phyloP scores from a whole-genome alignment of 768 basidiomycete genomes.

The Suillus sp. region DNA sequence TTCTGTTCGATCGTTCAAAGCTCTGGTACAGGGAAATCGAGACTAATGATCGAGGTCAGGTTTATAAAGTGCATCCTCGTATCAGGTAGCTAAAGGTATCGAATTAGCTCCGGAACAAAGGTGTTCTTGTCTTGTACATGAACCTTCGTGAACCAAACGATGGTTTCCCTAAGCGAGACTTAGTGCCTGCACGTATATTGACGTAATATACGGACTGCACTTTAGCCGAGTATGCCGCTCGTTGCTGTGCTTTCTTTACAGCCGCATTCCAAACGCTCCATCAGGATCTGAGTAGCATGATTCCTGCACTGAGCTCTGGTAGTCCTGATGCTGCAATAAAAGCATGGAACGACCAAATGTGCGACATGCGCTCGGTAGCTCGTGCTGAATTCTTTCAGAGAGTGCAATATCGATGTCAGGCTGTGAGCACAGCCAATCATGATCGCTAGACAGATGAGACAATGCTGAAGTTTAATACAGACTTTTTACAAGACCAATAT shows the following conservation, averaged over 20 bases:
- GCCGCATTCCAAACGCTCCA: conserved; percentile 16
- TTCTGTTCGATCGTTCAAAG: conserved; percentile 21
- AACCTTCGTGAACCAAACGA: conserved; percentile 14
- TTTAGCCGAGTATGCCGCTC: background rate
- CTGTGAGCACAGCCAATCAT: background rate
- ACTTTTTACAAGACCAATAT: background rate
- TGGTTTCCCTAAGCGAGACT: conserved; percentile 20
- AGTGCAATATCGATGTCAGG: background rate
- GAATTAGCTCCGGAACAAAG: conserved; percentile 15
- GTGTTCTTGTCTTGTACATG: conserved; percentile 22
- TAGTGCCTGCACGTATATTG: conserved; percentile 18
- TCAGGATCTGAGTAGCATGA: background rate
- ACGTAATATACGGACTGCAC: background rate
- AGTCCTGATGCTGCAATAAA: background rate
- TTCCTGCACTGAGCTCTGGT: too few species aligned
- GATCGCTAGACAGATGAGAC: background rate
- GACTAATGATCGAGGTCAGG: conserved; percentile 15
- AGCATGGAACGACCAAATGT: background rate
- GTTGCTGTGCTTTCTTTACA: conserved; percentile 19
- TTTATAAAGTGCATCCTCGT: background rate
- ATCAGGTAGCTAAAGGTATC: background rate
- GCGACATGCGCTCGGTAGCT: background rate
- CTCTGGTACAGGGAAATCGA: conserved; percentile 25
- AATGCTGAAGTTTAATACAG: background rate
- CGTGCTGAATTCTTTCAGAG: conserved; percentile 2